Percentiles rank a stretch among this genome's conserved stretches.
Evolutionary conservation across 2,329 filamentous ascomycete genomes (phyloP).

Genomic region (Pseudopithomyces chartarum): DNA sequence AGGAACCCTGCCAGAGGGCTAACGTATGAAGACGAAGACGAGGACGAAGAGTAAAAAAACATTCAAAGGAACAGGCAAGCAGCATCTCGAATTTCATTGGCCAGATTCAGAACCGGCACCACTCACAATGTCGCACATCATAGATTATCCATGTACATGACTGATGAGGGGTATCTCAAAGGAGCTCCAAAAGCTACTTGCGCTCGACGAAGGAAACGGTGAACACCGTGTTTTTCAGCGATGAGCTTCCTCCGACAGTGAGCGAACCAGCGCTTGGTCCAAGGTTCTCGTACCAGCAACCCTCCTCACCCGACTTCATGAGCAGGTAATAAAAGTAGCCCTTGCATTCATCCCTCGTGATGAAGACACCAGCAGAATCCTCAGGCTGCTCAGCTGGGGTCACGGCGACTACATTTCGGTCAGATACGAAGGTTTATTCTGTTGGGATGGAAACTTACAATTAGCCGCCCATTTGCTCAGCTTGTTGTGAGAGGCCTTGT

Average conservation of each 20-base stretch:
- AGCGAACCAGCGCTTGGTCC: constrained; percentile 30
- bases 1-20: not conserved
- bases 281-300: constrained; percentile 20
- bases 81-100: no score
- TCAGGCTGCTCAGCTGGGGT: constrained; percentile 23
- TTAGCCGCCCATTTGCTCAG: constrained; percentile 23
- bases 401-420: constrained; percentile 24
- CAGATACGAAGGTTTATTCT: not conserved
- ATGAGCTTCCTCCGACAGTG: constrained; percentile 24
- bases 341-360: constrained; percentile 32
- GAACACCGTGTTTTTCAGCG: constrained; percentile 30
- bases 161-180: not conserved
- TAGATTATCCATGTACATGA: no score
- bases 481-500: constrained; percentile 21
- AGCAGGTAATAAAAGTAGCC: constrained; percentile 34
- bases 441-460: constrained; percentile 19
- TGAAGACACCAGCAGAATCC: constrained; percentile 23
- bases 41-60: not conserved
- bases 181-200: not conserved
- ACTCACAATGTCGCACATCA: no score
- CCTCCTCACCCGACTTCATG: constrained; percentile 19
- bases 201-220: constrained; percentile 4
- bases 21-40: not conserved
- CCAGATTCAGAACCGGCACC: no score
- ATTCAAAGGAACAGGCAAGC: no score